Base-by-base conservation (phyloP, 306 rosid genomes). In the Sphenostylis stenocarpa region DNA sequence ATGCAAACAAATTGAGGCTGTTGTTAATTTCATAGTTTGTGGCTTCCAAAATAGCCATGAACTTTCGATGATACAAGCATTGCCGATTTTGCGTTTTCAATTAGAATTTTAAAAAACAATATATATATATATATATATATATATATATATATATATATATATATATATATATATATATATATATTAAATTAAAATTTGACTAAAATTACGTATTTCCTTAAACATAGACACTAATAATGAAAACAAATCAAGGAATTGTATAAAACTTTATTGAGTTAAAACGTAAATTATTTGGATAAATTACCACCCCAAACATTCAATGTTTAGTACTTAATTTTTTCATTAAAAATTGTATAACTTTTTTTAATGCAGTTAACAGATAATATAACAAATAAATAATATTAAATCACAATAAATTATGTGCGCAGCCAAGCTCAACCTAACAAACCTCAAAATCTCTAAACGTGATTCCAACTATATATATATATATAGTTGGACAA, bases 11-110 rank as follows among this genome's bases (percentile, higher is more conserved):
- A 72, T 45, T 73, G 84, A 76, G 87, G 85, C 48, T 60, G 28
- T 77, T 82, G 87, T 61, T 82, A 29, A 75, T 69, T 80, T 73
- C 48, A 57, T 64, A 21, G 31, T 75, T 38, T 38, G 43, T 85
- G 97, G 92, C 82, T 73, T 82, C 74, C 80, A 86, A 79, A 55
- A 38, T 44, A 78, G 77, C 90, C 85, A 87, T 86, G 82, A 85
- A 55, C 81, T 75, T 61, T 61, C 65, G 56, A 77, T 84, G 44
- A 67, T 36, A 38, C 64, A 48, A 65, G n/a, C 4, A 20, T 75
- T 47, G 60, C 65, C 70, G 52, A 31, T 67, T 77, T 77, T 77
- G 80, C 82, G 19, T 26, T 11, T 77, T 44, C n/a, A n/a, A n/a
- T n/a, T n/a, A n/a, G n/a, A n/a, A n/a, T n/a, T n/a, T n/a, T n/a